A percentile compares a stretch with the other conserved stretches of the same genome.
Conservation (phyloP, 805 yeast species). For the Candida germanica region DNA sequence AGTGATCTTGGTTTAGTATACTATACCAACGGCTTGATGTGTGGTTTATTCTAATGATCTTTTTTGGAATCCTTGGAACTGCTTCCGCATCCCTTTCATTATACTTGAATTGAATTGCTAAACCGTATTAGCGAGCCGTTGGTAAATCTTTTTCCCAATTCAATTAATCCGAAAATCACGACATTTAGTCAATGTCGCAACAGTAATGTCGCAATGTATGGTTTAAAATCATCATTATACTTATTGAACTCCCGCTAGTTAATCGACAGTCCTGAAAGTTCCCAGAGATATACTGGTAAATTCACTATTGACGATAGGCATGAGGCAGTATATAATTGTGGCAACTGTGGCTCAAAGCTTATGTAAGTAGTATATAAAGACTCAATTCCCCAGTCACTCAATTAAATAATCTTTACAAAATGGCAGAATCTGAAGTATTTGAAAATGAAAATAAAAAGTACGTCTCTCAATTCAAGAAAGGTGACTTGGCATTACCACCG, state of each 20-base stretch:
- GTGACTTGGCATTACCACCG: slow-evolving; percentile 38
- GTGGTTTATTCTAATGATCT: slow-evolving; percentile 9
- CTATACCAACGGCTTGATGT: slow-evolving; percentile 5
- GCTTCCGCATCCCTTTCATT: slow-evolving; percentile 3
- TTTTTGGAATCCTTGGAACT: slow-evolving; percentile 11
- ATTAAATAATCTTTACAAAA: slow-evolving; percentile 3
- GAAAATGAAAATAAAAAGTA: slow-evolving; percentile 23
- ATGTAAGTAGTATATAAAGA: too few species aligned
- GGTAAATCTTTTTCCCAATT: background rate
- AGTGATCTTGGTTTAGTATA: slow-evolving; percentile 7
- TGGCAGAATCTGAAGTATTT: slow-evolving; percentile 23
- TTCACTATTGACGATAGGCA: too few species aligned
- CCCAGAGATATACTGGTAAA: too few species aligned
- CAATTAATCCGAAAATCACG: too few species aligned
- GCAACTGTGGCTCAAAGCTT: too few species aligned
- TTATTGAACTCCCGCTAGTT: too few species aligned
- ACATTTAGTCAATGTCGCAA: too few species aligned
- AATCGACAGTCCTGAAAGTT: too few species aligned
- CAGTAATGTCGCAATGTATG: too few species aligned
- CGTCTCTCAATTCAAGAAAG: slow-evolving; percentile 23
- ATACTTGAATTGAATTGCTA: slow-evolving; percentile 4
- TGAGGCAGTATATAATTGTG: too few species aligned
- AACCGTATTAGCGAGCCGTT: background rate
- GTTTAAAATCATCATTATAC: too few species aligned
- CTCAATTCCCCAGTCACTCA: too few species aligned